Evolutionary conservation across 2,329 filamentous ascomycete species (phyloP).

Genomic region (Clonostachys solani): DNA sequence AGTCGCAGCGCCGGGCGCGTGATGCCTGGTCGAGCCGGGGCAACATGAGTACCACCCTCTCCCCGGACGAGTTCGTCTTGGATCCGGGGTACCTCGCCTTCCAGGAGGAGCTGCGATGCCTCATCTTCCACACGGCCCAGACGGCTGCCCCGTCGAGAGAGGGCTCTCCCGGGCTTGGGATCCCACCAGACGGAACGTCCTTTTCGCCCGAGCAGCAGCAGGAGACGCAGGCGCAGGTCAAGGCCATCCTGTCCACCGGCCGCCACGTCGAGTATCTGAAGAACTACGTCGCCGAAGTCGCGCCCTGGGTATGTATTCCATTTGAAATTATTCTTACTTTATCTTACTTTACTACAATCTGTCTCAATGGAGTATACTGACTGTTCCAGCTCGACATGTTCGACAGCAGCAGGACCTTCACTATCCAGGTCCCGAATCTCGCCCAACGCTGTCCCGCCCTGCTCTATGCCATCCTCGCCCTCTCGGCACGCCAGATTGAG

Average conservation of each 20-base stretch:
- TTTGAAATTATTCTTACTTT: constrained; percentile 2
- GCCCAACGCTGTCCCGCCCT: constrained; percentile 40
- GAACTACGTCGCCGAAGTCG: constrained; percentile 48
- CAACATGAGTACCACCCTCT: too few relatives aligned
- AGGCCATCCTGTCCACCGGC: constrained; percentile 19
- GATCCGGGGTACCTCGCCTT: constrained; percentile 38
- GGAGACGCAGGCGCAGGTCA: constrained; percentile 12
- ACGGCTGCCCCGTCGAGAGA: constrained; percentile 34
- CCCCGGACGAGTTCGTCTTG: constrained; percentile 22
- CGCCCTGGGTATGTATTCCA: constrained; percentile 35
- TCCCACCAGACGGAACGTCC: constrained; percentile 4
- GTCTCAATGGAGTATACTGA: not conserved
- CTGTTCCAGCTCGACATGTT: constrained; percentile 49
- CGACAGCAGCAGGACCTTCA: constrained; percentile 47
- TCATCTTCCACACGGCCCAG: constrained; percentile 40
- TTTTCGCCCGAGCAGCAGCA: constrained; percentile 9
- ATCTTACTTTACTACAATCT: not conserved
- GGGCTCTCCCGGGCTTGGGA: constrained; percentile 21
- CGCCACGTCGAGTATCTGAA: constrained; percentile 33
- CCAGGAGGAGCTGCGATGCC: constrained; percentile 37
- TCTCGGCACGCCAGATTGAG: constrained; percentile 51
- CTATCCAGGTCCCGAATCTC: constrained; percentile 43
- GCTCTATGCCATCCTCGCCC: constrained; percentile 45
- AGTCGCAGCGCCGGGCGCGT: too few relatives aligned
- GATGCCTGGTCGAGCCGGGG: too few relatives aligned